Percentiles rank a stretch among this genome's conserved stretches.
Evolutionary conservation across 2,329 filamentous ascomycete species (phyloP).

Genomic region (Colletotrichum cordylinicola): DNA sequence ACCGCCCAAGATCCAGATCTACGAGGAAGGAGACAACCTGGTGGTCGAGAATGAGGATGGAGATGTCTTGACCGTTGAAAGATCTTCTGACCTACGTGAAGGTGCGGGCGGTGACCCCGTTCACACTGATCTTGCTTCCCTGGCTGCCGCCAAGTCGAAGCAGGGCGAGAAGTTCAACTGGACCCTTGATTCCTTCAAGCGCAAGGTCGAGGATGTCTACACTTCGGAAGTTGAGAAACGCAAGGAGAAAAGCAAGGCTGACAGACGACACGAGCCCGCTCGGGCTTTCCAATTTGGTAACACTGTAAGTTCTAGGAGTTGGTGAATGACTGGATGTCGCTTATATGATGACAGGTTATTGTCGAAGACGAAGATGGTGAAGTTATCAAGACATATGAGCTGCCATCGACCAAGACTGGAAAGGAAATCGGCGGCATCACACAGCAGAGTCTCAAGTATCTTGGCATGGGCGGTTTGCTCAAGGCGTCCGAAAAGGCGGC

Average conservation of each 20-base stretch:
- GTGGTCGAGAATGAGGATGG: constrained; percentile 87
- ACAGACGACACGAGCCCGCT: constrained; percentile 72
- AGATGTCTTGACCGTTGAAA: constrained; percentile 77
- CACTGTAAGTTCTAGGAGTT: constrained; percentile 54
- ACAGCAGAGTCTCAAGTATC: constrained; percentile 56
- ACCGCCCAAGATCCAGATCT: constrained; percentile 65
- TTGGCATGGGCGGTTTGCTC: constrained; percentile 54
- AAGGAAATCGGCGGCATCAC: constrained; percentile 36
- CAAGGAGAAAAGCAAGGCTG: constrained; percentile 62
- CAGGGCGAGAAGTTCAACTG: constrained; percentile 39
- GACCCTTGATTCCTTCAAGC: constrained; percentile 53
- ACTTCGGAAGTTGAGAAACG: constrained; percentile 67
- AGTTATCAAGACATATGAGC: constrained; percentile 83
- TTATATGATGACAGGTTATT: constrained; percentile 67
- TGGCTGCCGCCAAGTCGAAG: constrained; percentile 28
- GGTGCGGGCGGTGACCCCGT: neutral
- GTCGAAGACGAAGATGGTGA: constrained; percentile 88
- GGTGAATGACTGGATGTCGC: neutral
- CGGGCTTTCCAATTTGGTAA: constrained; percentile 86
- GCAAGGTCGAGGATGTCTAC: constrained; percentile 56
- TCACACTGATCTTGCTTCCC: neutral
- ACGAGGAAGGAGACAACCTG: constrained; percentile 79
- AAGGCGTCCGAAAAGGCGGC: constrained; percentile 45
- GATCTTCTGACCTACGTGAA: constrained; percentile 38
- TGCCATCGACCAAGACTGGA: constrained; percentile 59